Evolutionary conservation across 345 rosid genomes (phyloP), one percentile per base, ranked within the genome.

Genomic region (rapeseed (Brassica napus)): DNA sequence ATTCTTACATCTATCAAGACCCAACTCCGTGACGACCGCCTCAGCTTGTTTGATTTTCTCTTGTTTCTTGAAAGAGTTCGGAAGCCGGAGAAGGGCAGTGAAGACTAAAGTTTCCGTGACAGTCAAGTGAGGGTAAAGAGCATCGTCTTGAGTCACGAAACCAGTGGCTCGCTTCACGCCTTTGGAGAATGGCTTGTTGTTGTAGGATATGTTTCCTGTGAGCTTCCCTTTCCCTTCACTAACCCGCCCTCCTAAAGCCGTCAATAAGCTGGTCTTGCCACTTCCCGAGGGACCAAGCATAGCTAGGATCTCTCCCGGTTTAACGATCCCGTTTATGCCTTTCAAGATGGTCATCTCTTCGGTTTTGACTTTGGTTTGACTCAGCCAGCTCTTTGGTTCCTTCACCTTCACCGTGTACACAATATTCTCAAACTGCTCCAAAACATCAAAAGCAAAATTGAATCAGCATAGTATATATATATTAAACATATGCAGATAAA

Each of bases 21-120:
- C 98, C 16, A 94, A 86, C 75, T 94, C 90, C 65, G 67, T 57
- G 21, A 91, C 82, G 2, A 94, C 86, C 58, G 86, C 58, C 74
- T 89, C 92, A 6, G 90, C 97, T 52, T 94, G 98, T 69, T 87
- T 88, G 14, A 80, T 83, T 77, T 91, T 94, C 82, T 94, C 93
- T 37, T 85, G 82, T 67, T 30, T 30, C 1, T 79, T 86, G 1
- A 91, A 78, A 75, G 88, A 68, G 32, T 87, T 92, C 0, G 97
- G 97, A 8, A 94, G 87, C 84, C 93, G 84, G 37, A 92, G 81
- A 62, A 94, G 75, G n/a, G 98, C 97, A 1, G 97, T 86, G 65
- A 82, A 94, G 5, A 88, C 86, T 42, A 94, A 84, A 35, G 97
- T 92, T 71, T 94, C 98, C 1, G 86, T 84, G 2, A 89, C 91